Evolutionary conservation across 495 filamentous ascomycete species (phyloP).

Genomic region (Bombardia bombarda): DNA sequence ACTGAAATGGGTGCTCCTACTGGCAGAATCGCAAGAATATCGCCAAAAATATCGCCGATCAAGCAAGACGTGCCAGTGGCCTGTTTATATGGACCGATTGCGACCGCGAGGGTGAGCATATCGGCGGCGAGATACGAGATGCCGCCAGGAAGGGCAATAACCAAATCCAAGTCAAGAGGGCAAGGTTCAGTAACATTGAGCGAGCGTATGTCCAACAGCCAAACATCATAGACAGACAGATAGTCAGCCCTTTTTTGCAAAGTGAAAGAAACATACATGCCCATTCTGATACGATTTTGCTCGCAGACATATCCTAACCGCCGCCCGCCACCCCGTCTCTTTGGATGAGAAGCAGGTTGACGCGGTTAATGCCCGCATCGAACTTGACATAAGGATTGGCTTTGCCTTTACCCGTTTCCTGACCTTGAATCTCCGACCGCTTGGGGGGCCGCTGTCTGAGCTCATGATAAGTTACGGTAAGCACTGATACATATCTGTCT

Average conservation of each 20-base stretch:
- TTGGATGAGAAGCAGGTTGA: constrained; percentile 82
- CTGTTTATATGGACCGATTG: constrained; percentile 99
- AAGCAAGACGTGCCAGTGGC: constrained; percentile 60
- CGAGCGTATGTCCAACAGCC: constrained; percentile 53
- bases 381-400: constrained; percentile 87
- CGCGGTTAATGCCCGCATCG: constrained; percentile 83
- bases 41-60: constrained; percentile 71
- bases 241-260: constrained; percentile 2
- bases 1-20: constrained; percentile 3
- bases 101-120: constrained; percentile 95
- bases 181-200: constrained; percentile 93
- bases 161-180: constrained; percentile 70
- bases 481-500: not conserved
- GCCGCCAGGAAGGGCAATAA: constrained; percentile 68
- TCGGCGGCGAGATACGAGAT: constrained; percentile 84
- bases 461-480: constrained; percentile 82
- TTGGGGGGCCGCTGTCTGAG: constrained; percentile 54
- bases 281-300: no score
- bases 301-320: constrained; percentile 68
- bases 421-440: constrained; percentile 60
- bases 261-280: no score
- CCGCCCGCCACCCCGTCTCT: constrained; percentile 64
- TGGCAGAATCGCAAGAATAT: constrained; percentile 68
- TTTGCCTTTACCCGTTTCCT: constrained; percentile 87
- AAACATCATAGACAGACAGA: not conserved